A percentile compares a stretch with the other conserved stretches of the same genome.
Conservation (phyloP, 164 flowering plant species). For the Vitis cinerea region DNA sequence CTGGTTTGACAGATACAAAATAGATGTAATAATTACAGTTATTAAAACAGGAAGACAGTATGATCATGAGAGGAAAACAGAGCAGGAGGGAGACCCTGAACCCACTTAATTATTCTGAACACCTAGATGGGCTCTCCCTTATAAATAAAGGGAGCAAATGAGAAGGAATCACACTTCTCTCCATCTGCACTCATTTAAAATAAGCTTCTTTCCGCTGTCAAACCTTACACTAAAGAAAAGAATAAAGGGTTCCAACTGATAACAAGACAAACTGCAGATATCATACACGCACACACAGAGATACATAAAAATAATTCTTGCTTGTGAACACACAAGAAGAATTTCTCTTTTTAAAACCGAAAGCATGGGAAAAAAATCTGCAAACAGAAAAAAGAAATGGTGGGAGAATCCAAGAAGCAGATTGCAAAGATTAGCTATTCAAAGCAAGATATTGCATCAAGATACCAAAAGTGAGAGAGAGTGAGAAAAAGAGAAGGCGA, state of each 20-base stretch:
- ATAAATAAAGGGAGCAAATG: slow-evolving; percentile 5
- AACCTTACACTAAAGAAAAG: slow-evolving; percentile 29
- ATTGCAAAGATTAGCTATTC: too few species aligned
- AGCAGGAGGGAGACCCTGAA: slow-evolving; percentile 2
- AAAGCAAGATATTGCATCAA: too few species aligned
- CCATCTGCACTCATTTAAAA: slow-evolving; percentile 24
- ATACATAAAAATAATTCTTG: neutral
- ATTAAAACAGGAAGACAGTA: neutral
- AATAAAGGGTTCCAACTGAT: slow-evolving; percentile 24
- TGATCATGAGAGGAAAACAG: slow-evolving; percentile 11
- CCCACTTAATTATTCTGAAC: slow-evolving; percentile 7
- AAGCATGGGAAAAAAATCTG: slow-evolving; percentile 8
- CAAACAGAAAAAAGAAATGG: slow-evolving; percentile 2
- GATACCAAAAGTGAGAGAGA: too few species aligned
- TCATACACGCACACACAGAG: neutral
- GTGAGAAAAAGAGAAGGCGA: too few species aligned
- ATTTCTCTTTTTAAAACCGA: neutral
- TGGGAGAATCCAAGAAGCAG: slow-evolving; percentile 19
- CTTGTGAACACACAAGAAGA: too few species aligned
- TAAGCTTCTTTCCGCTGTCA: slow-evolving; percentile 27
- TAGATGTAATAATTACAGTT: neutral
- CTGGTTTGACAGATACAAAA: too few species aligned
- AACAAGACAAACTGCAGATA: slow-evolving; percentile 12
- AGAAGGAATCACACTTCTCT: slow-evolving; percentile 17
- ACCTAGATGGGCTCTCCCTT: slow-evolving; percentile 1